Evolutionary conservation across 352 stramenopile species (phyloP).

Genomic region (Globisporangium takayamanum): DNA sequence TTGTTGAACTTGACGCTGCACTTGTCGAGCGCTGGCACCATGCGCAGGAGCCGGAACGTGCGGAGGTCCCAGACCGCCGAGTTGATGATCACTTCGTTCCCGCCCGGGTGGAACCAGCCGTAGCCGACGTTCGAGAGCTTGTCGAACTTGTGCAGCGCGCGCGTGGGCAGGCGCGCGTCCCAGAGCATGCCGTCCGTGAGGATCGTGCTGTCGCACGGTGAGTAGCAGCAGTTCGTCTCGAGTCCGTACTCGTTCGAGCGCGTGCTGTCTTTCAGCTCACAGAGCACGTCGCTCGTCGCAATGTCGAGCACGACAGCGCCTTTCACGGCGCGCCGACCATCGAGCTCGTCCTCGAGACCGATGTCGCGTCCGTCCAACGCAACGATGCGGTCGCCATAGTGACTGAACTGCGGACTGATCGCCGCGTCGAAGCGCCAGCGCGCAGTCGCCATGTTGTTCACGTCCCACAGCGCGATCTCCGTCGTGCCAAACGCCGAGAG

Average conservation of each 20-base stretch:
- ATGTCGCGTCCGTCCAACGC: conserved; percentile 44
- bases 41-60: conserved; percentile 76
- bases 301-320: conserved; percentile 66
- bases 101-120: conserved; percentile 81
- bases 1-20: conserved; percentile 73
- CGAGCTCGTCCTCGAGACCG: conserved; percentile 27
- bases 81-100: conserved; percentile 88
- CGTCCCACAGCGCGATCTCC: conserved; percentile 72
- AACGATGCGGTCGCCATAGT: conserved; percentile 71
- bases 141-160: conserved; percentile 85
- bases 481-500: conserved; percentile 41
- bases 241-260: conserved; percentile 69
- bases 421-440: conserved; percentile 61
- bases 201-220: conserved; percentile 61
- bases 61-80: conserved; percentile 87
- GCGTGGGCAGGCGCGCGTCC: conserved; percentile 63
- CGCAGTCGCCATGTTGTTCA: conserved; percentile 48
- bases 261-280: conserved; percentile 50
- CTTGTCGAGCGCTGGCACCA: conserved; percentile 85
- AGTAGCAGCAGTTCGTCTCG: conserved; percentile 80
- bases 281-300: conserved; percentile 52
- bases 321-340: conserved; percentile 23
- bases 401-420: conserved; percentile 64
- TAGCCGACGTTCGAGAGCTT: conserved; percentile 82
- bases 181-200: conserved; percentile 80